Percentiles rank a stretch among this genome's conserved stretches.
Conservation (phyloP, 345 rosid species). For the Erucastrum elatum region DNA sequence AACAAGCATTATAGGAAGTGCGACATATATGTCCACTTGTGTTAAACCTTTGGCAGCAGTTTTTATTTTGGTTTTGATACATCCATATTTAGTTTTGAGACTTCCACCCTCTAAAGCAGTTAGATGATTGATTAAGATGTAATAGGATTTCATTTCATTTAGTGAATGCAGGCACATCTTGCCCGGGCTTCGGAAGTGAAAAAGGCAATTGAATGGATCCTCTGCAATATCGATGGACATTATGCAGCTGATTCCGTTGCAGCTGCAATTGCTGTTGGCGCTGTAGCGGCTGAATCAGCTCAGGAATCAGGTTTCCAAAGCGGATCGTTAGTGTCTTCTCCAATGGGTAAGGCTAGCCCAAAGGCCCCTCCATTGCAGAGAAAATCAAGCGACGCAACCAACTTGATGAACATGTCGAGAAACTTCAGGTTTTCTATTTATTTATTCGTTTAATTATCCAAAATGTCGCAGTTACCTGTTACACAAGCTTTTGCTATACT, state of each 20-base stretch:
- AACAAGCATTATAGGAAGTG: conserved; percentile 3
- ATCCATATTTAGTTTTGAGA: background rate
- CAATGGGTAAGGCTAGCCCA: conserved; percentile 49
- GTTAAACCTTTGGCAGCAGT: conserved; percentile 11
- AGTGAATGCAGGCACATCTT: conserved; percentile 99
- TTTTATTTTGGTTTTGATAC: background rate
- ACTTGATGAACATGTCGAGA: conserved; percentile 63
- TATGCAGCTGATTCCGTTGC: conserved; percentile 93
- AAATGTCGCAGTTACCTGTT: background rate
- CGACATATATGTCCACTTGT: conserved; percentile 1
- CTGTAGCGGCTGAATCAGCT: conserved; percentile 72
- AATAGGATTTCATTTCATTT: conserved; percentile 91
- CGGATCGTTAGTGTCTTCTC: conserved; percentile 42
- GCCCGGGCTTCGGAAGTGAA: conserved; percentile 92
- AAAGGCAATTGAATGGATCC: conserved; percentile 94
- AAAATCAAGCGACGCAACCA: conserved; percentile 60
- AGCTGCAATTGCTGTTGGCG: conserved; percentile 80
- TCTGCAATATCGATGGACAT: conserved; percentile 84
- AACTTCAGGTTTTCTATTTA: conserved; percentile 69
- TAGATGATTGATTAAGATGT: conserved; percentile 32
- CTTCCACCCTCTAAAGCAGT: too few species aligned
- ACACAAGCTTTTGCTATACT: background rate
- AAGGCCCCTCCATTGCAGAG: conserved; percentile 56
- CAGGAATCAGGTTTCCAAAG: conserved; percentile 62
- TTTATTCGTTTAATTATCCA: background rate